Percentiles rank a stretch among this genome's conserved stretches.
Evolutionary conservation across 495 filamentous ascomycete genomes (phyloP).

Genomic region (Neurospora discreta): DNA sequence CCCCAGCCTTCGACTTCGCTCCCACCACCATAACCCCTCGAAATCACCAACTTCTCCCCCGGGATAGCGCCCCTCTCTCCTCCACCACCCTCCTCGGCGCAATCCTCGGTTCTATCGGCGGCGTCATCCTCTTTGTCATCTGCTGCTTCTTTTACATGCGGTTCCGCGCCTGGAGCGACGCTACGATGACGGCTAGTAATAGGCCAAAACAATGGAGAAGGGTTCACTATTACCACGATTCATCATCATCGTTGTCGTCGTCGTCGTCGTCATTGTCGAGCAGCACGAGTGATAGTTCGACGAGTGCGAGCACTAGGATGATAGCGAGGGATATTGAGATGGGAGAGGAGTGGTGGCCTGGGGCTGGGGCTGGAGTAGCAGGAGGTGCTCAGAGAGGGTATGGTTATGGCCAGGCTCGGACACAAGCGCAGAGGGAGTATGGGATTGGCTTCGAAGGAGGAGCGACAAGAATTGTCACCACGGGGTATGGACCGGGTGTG

Average conservation of each 20-base stretch:
- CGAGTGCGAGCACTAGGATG: background rate
- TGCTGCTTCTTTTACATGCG: background rate
- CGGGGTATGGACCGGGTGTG: background rate
- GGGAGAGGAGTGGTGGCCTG: background rate
- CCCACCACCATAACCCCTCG: background rate
- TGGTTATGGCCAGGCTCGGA: background rate
- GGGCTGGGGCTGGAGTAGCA: background rate
- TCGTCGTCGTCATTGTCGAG: no score
- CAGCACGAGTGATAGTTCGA: background rate
- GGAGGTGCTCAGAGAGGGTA: background rate
- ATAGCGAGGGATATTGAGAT: background rate
- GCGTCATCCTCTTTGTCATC: background rate
- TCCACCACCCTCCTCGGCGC: background rate
- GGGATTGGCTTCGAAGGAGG: background rate
- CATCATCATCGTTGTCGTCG: no score
- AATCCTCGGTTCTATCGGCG: background rate
- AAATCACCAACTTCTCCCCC: background rate
- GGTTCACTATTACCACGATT: background rate
- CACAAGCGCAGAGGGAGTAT: background rate
- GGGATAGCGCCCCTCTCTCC: background rate
- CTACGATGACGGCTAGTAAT: background rate
- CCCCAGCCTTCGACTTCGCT: background rate
- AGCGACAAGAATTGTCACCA: background rate
- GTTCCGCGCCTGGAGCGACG: background rate
- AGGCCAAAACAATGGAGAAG: background rate